Evolutionary conservation across 805 yeast species (phyloP), one percentile per base, ranked within the genome.

Genomic region (Pichia nakasei): DNA sequence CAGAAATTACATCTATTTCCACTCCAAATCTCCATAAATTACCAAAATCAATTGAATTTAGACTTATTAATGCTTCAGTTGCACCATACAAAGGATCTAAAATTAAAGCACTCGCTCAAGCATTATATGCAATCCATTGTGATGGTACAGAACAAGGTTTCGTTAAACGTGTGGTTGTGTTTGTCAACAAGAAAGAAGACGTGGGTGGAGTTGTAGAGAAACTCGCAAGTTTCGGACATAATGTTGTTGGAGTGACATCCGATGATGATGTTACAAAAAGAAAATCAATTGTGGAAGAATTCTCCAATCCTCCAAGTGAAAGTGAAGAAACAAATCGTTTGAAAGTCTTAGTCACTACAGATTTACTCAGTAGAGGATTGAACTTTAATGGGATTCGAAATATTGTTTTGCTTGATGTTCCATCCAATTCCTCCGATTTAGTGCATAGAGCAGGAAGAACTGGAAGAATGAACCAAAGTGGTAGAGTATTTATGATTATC

Each of bases 391-490:
- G 84, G 17, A 78, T 93, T 26, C 73, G 88, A 52, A 88, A 88
- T 53, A 85, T 91, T 12, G 70, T 91, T 22, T 65, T 93, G 41
- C 82, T 81, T 66, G 97, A 91, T 57, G 76, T 88, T 37, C 98
- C 98, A 6, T 73, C 75, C 42, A 80, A 83, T 15, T 76, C 96
- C 0, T 80, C 86, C 18, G 97, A 91, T 62, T 68, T 91, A 47
- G 78, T 91, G 19, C 97, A 91, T 60, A 70, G 98, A 48, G 82
- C 86, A 1, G 98, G 98, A 1, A 76, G 98, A 64, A 91, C 97
- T 0, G 97, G 96, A 3, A 68, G 98, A 59, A 81, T 89, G 84
- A 85, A 83, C 37, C 87, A 82, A 56, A 72, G 82, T 32, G 98
- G 98, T 13, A 73, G 96, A 48, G 96, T 86, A 2, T 82, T 87